Evolutionary conservation across 306 rosid genomes (phyloP).

Genomic region (Casuarina cunninghamiana): DNA sequence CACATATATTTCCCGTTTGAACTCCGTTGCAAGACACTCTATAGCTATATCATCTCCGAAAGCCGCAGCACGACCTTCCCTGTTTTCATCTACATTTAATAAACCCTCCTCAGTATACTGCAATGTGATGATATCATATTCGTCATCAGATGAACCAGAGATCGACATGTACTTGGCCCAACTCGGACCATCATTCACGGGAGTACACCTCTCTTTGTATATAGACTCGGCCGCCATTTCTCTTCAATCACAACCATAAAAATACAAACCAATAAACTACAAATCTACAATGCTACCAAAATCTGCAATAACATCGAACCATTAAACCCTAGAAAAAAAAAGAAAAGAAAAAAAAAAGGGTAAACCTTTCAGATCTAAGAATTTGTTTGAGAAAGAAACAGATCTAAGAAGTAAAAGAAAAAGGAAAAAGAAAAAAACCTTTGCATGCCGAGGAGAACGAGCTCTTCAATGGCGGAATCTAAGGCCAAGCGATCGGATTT

Average conservation of each 20-base stretch:
- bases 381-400: not conserved
- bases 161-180: conserved; percentile 98
- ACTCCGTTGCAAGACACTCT: conserved; percentile 98
- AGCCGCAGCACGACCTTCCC: conserved; percentile 92
- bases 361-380: not conserved
- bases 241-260: conserved; percentile 49
- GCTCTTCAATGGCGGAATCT: conserved; percentile 83
- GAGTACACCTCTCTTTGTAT: conserved; percentile 86
- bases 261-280: conserved; percentile 23
- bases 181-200: conserved; percentile 73
- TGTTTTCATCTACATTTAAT: conserved; percentile 81
- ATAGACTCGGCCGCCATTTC: conserved; percentile 91
- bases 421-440: conserved; percentile 40
- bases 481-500: conserved; percentile 70
- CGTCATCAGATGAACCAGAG: conserved; percentile 82
- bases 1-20: conserved; percentile 91
- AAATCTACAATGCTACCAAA: conserved; percentile 1
- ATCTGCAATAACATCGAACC: not conserved
- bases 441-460: conserved; percentile 82
- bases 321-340: not conserved
- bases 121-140: conserved; percentile 86
- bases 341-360: no score
- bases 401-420: conserved; percentile 1
- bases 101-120: conserved; percentile 95
- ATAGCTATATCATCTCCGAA: conserved; percentile 97